Evolutionary conservation across 768 basidiomycete genomes (phyloP).

Genomic region (Pholiota conissans): DNA sequence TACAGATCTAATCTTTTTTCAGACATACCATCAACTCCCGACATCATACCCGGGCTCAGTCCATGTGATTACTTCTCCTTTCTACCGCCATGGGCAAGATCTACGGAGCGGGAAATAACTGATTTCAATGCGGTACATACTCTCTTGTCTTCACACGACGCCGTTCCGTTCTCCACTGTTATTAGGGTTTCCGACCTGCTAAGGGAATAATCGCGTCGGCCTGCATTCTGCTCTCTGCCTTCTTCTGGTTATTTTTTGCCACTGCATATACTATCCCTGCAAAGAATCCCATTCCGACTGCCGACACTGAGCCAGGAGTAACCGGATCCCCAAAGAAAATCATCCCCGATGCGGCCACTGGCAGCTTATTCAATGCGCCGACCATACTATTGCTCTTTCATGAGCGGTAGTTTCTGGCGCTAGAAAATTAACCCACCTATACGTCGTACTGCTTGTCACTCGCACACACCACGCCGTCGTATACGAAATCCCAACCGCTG

Average conservation of each 20-base stretch:
- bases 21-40: not conserved
- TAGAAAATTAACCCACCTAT: slow-evolving; percentile 56
- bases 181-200: slow-evolving; percentile 45
- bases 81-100: slow-evolving; percentile 10
- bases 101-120: slow-evolving; percentile 17
- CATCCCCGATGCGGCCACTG: slow-evolving; percentile 98
- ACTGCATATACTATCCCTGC: slow-evolving; percentile 91
- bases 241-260: slow-evolving; percentile 93
- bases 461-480: slow-evolving; percentile 99
- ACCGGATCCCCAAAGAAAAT: slow-evolving; percentile 93
- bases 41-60: not conserved
- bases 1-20: not conserved
- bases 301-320: slow-evolving; percentile 85
- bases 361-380: slow-evolving; percentile 95
- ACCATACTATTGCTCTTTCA: slow-evolving; percentile 72
- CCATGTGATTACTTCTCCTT: slow-evolving; percentile 21
- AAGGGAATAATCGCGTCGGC: slow-evolving; percentile 58
- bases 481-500: slow-evolving; percentile 96
- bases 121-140: slow-evolving; percentile 2
- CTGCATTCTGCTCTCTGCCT: slow-evolving; percentile 58
- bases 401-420: not conserved
- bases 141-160: slow-evolving; percentile 7
- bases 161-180: slow-evolving; percentile 20
- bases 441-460: slow-evolving; percentile 96
- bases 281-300: slow-evolving; percentile 85